These are phyloP conservation scores for Hypoxylon trugodes DNA, from an alignment of 495 filamentous ascomycete genomes.

Conservation along the genomic window DNA sequence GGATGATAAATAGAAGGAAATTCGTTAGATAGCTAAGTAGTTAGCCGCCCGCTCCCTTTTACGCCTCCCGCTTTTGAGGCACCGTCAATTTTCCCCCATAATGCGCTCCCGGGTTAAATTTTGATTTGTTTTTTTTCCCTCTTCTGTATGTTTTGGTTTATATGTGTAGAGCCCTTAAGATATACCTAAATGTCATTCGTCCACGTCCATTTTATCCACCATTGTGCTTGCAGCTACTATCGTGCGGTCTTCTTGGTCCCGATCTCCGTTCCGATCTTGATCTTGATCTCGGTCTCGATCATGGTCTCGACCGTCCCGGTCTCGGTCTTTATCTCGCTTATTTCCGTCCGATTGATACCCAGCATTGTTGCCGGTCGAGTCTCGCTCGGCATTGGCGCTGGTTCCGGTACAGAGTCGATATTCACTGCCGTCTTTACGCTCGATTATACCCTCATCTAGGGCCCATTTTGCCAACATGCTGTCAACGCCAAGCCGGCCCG, in stretches of 20 bases:
- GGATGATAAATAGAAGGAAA: constrained; percentile 26
- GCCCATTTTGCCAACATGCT: constrained; percentile 63
- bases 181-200: constrained; percentile 32
- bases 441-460: constrained; percentile 64
- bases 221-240: constrained; percentile 44
- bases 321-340: constrained; percentile 18
- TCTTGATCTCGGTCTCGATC: constrained; percentile 6
- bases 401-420: constrained; percentile 56
- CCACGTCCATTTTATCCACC: constrained; percentile 49
- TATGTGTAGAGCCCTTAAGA: background rate
- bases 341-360: constrained; percentile 42
- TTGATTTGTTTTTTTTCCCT: background rate
- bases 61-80: constrained; percentile 5
- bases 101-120: background rate
- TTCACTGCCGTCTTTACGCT: constrained; percentile 57
- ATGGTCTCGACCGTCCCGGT: constrained; percentile 4
- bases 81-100: background rate
- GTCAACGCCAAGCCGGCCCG: constrained; percentile 59
- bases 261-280: constrained; percentile 14
- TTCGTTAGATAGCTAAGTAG: constrained; percentile 17
- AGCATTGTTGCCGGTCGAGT: constrained; percentile 36
- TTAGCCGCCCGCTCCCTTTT: background rate
- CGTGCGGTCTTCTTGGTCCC: constrained; percentile 38
- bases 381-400: constrained; percentile 40
- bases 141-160: constrained; percentile 8